phyloP scores from a whole-genome alignment of 495 filamentous ascomycete genomes.

The Niebla homalea region DNA sequence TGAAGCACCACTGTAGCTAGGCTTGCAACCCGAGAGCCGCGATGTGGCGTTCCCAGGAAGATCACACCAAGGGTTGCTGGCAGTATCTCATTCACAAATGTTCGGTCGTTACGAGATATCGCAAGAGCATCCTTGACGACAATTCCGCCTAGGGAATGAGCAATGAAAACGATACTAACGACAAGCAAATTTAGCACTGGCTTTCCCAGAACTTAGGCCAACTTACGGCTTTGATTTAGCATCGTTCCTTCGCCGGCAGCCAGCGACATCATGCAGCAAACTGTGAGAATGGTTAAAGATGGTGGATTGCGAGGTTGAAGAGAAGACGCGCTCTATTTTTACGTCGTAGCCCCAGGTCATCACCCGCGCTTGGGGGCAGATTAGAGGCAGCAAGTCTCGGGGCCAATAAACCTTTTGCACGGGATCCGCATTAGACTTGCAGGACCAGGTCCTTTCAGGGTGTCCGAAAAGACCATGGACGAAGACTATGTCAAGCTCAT shows the following conservation, averaged over 20 bases:
- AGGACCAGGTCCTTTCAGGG: slow-evolving; percentile 15
- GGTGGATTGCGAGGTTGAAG: slow-evolving; percentile 48
- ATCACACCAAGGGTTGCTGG: slow-evolving; percentile 32
- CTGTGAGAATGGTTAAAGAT: slow-evolving; percentile 70
- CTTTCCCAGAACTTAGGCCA: too few relatives aligned
- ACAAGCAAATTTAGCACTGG: too few relatives aligned
- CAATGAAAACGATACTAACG: slow-evolving; percentile 18
- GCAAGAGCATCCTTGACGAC: slow-evolving; percentile 6
- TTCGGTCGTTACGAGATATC: slow-evolving; percentile 53
- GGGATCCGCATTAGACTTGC: background rate
- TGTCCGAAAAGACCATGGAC: slow-evolving; percentile 18
- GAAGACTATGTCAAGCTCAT: too few relatives aligned
- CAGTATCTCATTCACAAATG: slow-evolving; percentile 74
- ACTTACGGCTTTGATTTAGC: slow-evolving; percentile 1
- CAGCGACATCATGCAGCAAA: slow-evolving; percentile 20
- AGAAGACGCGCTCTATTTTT: slow-evolving; percentile 47
- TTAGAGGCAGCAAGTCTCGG: slow-evolving; percentile 22
- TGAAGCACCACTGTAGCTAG: slow-evolving; percentile 2
- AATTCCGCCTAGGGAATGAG: slow-evolving; percentile 16
- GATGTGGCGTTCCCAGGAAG: slow-evolving; percentile 24
- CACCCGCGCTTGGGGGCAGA: slow-evolving; percentile 43
- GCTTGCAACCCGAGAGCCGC: slow-evolving; percentile 12
- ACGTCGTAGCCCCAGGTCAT: slow-evolving; percentile 76
- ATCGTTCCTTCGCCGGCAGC: background rate
- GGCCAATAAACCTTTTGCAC: slow-evolving; percentile 14